Evolutionary conservation across 2,329 filamentous ascomycete species (phyloP).

Genomic region (Trichoderma brevicompactum): DNA sequence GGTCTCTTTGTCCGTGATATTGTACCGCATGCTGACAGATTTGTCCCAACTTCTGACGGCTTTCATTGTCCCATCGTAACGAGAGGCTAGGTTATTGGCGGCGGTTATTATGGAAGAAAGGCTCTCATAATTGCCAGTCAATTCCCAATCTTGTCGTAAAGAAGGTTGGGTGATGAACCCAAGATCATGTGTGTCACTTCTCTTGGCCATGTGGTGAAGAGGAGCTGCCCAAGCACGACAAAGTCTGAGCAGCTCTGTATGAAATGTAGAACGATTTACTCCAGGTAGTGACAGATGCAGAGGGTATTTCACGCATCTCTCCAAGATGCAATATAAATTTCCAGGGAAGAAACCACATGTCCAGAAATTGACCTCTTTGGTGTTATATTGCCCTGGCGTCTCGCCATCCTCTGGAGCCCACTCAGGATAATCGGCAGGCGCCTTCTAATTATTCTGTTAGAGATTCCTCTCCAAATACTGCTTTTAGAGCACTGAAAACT

Average conservation of each 20-base stretch:
- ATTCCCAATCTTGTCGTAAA: conserved; percentile 52
- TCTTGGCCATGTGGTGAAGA: conserved; percentile 44
- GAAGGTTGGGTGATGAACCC: conserved; percentile 58
- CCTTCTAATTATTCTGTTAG: neutral
- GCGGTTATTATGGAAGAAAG: conserved; percentile 48
- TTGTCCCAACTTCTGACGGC: conserved; percentile 57
- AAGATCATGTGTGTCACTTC: conserved; percentile 58
- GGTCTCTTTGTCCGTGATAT: conserved; percentile 37
- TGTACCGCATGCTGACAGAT: conserved; percentile 36
- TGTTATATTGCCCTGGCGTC: conserved; percentile 32
- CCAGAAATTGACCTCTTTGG: conserved; percentile 44
- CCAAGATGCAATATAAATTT: conserved; percentile 42
- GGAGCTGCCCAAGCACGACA: conserved; percentile 42
- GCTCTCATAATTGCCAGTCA: conserved; percentile 47
- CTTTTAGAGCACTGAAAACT: too few species aligned
- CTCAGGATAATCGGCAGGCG: conserved; percentile 29
- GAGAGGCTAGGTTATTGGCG: conserved; percentile 49
- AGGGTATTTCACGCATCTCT: conserved; percentile 42
- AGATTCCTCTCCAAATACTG: neutral
- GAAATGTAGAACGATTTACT: conserved; percentile 18
- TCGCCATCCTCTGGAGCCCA: conserved; percentile 35
- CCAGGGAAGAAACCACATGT: conserved; percentile 49
- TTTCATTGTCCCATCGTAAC: conserved; percentile 47
- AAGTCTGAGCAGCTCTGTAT: conserved; percentile 33
- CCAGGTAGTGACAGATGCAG: conserved; percentile 8